Conservation (phyloP, 768 basidiomycete species). For the Lactarius sp. region DNA sequence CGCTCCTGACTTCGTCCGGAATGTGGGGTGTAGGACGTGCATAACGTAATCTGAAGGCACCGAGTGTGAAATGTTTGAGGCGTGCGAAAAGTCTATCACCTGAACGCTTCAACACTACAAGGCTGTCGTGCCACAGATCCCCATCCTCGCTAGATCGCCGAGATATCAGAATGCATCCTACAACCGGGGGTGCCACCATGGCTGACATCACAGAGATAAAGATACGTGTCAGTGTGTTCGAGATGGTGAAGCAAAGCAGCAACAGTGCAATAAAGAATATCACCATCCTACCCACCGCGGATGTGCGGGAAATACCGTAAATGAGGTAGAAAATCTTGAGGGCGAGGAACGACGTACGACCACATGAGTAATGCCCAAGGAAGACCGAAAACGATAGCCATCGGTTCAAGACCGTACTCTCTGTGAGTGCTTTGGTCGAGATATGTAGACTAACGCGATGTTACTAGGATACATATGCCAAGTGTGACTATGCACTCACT, state of each 20-base stretch:
- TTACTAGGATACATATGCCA: not conserved
- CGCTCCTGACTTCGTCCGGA: not conserved
- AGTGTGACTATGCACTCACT: not conserved
- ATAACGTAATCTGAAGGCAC: too few relatives aligned
- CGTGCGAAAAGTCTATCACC: too few relatives aligned
- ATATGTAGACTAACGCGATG: constrained; percentile 26
- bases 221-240: constrained; percentile 9
- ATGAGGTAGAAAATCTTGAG: too few relatives aligned
- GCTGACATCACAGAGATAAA: not conserved
- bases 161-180: constrained; percentile 2
- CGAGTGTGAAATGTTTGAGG: too few relatives aligned
- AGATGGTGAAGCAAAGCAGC: constrained; percentile 12
- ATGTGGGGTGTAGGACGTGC: too few relatives aligned
- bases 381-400: constrained; percentile 50
- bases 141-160: not conserved
- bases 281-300: constrained; percentile 10
- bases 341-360: constrained; percentile 40
- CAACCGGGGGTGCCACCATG: not conserved
- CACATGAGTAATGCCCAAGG: constrained; percentile 57
- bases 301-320: not conserved
- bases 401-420: constrained; percentile 43
- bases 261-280: constrained; percentile 16
- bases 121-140: not conserved
- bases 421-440: constrained; percentile 29
- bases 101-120: not conserved